These are phyloP conservation scores for Chaetomidium leptoderma DNA, from an alignment of 495 filamentous ascomycete species.

Conservation along the genomic window DNA sequence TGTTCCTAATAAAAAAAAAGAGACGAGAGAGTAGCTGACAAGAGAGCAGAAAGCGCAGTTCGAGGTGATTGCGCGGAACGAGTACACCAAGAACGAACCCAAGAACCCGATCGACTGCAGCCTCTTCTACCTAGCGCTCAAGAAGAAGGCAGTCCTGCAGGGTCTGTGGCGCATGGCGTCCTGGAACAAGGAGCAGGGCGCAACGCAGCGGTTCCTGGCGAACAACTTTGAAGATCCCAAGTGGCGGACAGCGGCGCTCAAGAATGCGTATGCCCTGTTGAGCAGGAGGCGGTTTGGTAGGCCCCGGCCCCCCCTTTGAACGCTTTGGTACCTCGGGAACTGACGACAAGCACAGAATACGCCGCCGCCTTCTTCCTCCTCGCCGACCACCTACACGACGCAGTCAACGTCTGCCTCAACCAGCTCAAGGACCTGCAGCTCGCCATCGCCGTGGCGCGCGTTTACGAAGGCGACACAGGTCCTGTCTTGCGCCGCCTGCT, in stretches of 20 bases:
- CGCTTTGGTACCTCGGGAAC: slow-evolving; percentile 20
- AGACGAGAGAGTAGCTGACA: not conserved
- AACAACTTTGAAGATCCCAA: slow-evolving; percentile 83
- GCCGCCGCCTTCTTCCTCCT: slow-evolving; percentile 94
- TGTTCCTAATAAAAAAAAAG: not conserved
- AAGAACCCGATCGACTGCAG: slow-evolving; percentile 94
- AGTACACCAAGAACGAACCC: slow-evolving; percentile 82
- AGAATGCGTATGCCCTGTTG: slow-evolving; percentile 96
- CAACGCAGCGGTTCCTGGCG: slow-evolving; percentile 69
- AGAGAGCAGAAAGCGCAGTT: slow-evolving; percentile 64
- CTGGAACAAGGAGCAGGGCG: slow-evolving; percentile 80
- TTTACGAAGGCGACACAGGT: slow-evolving; percentile 83
- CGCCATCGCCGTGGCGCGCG: slow-evolving; percentile 81
- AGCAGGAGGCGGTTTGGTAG: slow-evolving; percentile 84
- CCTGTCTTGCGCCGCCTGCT: slow-evolving; percentile 69
- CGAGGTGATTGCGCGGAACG: slow-evolving; percentile 83
- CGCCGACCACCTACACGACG: slow-evolving; percentile 78
- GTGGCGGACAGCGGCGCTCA: slow-evolving; percentile 87
- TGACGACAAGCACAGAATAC: slow-evolving; percentile 58
- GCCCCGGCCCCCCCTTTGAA: slow-evolving; percentile 9
- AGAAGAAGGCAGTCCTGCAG: slow-evolving; percentile 86
- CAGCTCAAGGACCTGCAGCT: slow-evolving; percentile 86
- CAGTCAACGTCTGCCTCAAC: slow-evolving; percentile 75
- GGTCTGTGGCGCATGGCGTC: slow-evolving; percentile 94
- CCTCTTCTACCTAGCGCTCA: slow-evolving; percentile 83